Conservation (phyloP, 306 rosid species). For the Amphicarpaea edgeworthii region DNA sequence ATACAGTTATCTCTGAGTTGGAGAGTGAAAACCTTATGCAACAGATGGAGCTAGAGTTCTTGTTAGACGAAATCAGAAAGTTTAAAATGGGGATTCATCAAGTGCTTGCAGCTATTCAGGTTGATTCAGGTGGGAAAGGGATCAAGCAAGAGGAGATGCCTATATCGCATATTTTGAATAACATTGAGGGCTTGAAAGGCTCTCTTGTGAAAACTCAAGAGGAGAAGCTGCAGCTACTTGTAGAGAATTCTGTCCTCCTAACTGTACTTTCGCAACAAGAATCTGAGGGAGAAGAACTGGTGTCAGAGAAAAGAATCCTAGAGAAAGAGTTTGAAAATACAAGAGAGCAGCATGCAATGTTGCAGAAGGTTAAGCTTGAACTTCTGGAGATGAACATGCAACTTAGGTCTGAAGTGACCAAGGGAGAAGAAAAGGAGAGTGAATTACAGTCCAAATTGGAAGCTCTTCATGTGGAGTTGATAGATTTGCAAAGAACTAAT, state of each 20-base stretch:
- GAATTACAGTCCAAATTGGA: conserved; percentile 59
- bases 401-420: conserved; percentile 60
- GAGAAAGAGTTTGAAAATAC: conserved; percentile 62
- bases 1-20: conserved; percentile 81
- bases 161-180: conserved; percentile 62
- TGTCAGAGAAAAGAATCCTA: conserved; percentile 53
- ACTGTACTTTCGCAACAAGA: conserved; percentile 73
- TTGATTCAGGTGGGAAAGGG: conserved; percentile 54
- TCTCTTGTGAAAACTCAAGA: conserved; percentile 67
- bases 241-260: conserved; percentile 76
- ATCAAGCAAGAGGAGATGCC: conserved; percentile 61
- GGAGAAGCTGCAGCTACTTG: conserved; percentile 73
- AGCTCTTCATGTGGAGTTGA: conserved; percentile 56
- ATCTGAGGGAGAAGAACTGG: conserved; percentile 61
- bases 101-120: conserved; percentile 75
- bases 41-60: conserved; percentile 83
- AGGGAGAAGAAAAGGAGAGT: conserved; percentile 65
- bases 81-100: conserved; percentile 65
- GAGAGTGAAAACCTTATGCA: conserved; percentile 95
- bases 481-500: conserved; percentile 58
- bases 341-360: conserved; percentile 53
- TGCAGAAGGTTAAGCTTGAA: conserved; percentile 68
- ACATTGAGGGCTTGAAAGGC: conserved; percentile 68
- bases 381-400: conserved; percentile 65
- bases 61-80: conserved; percentile 84